Base-by-base conservation (phyloP, 1,139 yeast genomes). In the Geotrichum siamense region DNA sequence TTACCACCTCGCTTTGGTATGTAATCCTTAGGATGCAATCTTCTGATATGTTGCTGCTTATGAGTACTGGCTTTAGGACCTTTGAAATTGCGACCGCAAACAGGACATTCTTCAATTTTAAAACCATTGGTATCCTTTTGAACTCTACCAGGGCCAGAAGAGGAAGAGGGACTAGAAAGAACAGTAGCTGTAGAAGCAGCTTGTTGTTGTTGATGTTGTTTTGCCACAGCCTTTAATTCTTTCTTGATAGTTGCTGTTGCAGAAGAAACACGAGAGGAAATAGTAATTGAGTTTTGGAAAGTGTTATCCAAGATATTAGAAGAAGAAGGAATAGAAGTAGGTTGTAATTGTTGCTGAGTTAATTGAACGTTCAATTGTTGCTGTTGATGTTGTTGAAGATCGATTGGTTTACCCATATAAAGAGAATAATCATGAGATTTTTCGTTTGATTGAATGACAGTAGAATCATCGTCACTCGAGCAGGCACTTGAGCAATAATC, bases 1-100 rank as follows among this genome's bases (percentile, higher is more conserved):
- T 67, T 67, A 23, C 71, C 71, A 13, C 73, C 72, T 2, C 70
- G 63, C 51, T 69, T 68, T 29, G 71, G 71, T 27, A 64, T 64
- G 49, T 69, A 69, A 43, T 62, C 63, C 34, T 65, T 67, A 1
- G 73, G 73, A 45, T 69, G 74, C 30, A 69, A 53, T 30, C 73
- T 55, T 17, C 71, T 61, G 41, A 69, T 68, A 47, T 69, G 74
- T 57, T 69, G 74, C 53, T 69, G 74, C 49, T 64, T 67, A 53
- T 69, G 74, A 1, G 73, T 69, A 2, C 70, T 58, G 2, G 72
- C 68, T 55, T 66, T 68, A 21, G 73, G 72, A 16, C 74, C 74
- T 52, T 63, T 64, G 59, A 69, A 69, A 26, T 58, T 57, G 32
- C 74, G 61, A 8, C 65, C 66, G 51, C 74, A 69, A 34, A 67